Percentiles rank a stretch among this genome's conserved stretches.
phyloP scores from a whole-genome alignment of 2,329 filamentous ascomycete genomes.

The Trichoderma hamatum region DNA sequence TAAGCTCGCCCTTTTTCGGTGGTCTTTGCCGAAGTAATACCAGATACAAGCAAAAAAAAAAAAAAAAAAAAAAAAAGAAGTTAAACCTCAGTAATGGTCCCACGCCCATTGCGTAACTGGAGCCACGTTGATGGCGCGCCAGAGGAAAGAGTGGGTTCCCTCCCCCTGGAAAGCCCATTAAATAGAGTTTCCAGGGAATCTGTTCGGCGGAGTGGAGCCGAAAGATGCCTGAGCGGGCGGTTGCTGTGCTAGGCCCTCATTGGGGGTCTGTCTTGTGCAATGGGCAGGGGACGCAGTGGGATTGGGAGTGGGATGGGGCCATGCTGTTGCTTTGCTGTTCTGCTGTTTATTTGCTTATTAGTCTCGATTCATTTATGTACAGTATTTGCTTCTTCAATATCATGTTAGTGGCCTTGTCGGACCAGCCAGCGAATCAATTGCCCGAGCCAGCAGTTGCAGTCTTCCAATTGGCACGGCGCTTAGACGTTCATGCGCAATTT shows the following conservation, averaged over 20 bases:
- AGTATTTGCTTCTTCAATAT: background rate
- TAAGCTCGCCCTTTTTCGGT: background rate
- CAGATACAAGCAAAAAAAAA: background rate
- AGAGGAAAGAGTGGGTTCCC: background rate
- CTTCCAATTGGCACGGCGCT: background rate
- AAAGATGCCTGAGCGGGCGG: conserved; percentile 20
- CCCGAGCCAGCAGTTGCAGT: background rate
- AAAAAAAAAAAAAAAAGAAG: background rate
- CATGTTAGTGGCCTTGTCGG: background rate
- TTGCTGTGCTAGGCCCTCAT: conserved; percentile 2
- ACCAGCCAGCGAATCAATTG: background rate
- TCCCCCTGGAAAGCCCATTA: conserved; percentile 23
- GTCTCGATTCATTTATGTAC: too few relatives aligned
- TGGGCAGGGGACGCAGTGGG: background rate
- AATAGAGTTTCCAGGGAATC: conserved; percentile 27
- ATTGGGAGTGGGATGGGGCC: background rate
- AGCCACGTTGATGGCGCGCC: conserved; percentile 24
- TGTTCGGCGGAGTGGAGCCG: conserved; percentile 19
- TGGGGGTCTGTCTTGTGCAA: background rate
- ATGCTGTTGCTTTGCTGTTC: background rate
- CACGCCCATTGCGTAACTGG: conserved; percentile 18
- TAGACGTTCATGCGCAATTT: background rate
- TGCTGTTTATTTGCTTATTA: background rate
- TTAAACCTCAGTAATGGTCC: background rate
- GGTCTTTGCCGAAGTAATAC: background rate